Evolutionary conservation across 108 stramenopile species (phyloP).

Genomic region (Skeletonema costatum): DNA sequence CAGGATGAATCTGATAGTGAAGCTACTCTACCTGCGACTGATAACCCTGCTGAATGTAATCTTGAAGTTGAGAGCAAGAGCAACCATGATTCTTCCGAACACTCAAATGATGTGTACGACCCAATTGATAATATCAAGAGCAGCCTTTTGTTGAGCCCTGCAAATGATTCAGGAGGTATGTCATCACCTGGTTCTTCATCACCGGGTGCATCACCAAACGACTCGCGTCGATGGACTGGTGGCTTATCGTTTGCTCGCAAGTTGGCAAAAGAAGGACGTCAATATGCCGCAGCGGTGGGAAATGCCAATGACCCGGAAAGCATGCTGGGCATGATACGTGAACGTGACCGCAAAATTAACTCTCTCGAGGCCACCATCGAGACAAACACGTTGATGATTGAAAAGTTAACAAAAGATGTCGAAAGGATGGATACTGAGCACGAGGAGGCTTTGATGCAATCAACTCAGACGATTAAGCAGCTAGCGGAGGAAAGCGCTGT

Average conservation of each 20-base stretch:
- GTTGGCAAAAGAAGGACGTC: background rate
- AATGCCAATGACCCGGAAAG: background rate
- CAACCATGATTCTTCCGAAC: background rate
- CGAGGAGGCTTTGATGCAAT: conserved; percentile 11
- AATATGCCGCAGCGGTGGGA: background rate
- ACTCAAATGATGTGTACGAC: too few relatives aligned
- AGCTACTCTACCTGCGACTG: background rate
- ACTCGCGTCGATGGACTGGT: background rate
- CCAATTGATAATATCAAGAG: too few relatives aligned
- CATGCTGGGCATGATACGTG: background rate
- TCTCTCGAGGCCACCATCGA: conserved; percentile 24
- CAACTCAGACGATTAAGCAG: conserved; percentile 1
- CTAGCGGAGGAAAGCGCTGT: conserved; percentile 30
- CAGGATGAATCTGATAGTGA: background rate
- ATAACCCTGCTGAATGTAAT: background rate
- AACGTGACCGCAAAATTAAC: conserved; percentile 26
- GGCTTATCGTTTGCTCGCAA: background rate
- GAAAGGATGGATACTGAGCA: conserved; percentile 29
- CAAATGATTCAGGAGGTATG: background rate
- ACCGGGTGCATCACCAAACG: background rate
- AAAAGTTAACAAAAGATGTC: conserved; percentile 33
- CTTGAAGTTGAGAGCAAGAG: background rate
- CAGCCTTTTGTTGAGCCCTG: background rate
- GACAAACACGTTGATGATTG: conserved; percentile 23
- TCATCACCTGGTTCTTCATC: background rate